Base-by-base conservation (phyloP, 257 asterid genomes). In the Przewalskia tangutica region DNA sequence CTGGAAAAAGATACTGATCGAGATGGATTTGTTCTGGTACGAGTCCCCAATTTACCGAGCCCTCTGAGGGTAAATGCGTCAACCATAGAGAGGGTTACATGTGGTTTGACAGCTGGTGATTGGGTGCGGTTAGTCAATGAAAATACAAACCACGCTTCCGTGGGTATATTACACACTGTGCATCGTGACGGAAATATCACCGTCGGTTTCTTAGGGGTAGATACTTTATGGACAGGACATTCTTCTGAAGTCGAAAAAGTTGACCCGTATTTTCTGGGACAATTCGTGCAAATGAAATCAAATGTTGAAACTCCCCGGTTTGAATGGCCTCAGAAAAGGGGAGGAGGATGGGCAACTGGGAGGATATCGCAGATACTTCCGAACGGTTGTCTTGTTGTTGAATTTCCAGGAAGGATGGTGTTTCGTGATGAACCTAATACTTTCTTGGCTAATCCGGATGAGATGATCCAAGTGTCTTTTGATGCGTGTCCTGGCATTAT, bases 391-490 rank as follows among this genome's bases (percentile, higher is more conserved):
- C 92, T 91, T 4, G 82, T 85, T 53, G 87, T 91, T 48, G 81
- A 53, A 32, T 91, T 91, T 79, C 94, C 96, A 0, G 91, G 91
- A 40, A 88, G 87, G 67, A 82, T 91, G 32, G 83, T 78, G 56
- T 81, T 90, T 7, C 84, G 88, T 20, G 86, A 83, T 7, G 85
- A 82, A 81, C 23, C 54, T 6, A 73, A 53, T 62, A 51, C 62
- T 81, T 88, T 89, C 85, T 83, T 90, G 83, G 94, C 92, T 36
- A 87, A 89, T 82, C 96, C 96, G 8, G 90, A 85, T 75, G 92
- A 91, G 87, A 92, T 88, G 82, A 90, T 90, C 82, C 79, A 9
- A 2, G 84, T 90, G 4, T 90, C 92, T 6, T 89, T 91, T 38
- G 92, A 90, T 70, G 84, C 87, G 1, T 90, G 96, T 73, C 84